Evolutionary conservation across 2,329 filamentous ascomycete genomes (phyloP).

Genomic region (Microascus cirrosus): DNA sequence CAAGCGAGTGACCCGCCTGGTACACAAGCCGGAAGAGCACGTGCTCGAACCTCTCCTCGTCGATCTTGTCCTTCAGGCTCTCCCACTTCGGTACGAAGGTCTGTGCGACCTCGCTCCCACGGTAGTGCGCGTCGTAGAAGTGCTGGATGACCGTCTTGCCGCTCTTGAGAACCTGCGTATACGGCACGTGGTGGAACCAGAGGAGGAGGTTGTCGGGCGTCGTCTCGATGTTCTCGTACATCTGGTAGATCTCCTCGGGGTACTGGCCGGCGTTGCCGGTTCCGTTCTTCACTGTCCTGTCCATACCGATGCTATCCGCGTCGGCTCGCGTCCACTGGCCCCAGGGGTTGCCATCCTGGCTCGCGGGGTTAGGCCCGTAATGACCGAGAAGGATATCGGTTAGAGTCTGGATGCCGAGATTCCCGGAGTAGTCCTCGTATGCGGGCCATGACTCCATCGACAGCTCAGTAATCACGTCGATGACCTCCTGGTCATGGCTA

Average conservation of each 20-base stretch:
- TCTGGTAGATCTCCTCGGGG: constrained; percentile 42
- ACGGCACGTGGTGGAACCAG: constrained; percentile 67
- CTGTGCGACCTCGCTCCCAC: constrained; percentile 48
- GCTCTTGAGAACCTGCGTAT: constrained; percentile 48
- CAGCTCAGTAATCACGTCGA: constrained; percentile 48
- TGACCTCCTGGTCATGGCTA: constrained; percentile 37
- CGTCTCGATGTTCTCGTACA: constrained; percentile 50
- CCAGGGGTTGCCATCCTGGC: constrained; percentile 57
- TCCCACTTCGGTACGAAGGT: constrained; percentile 44
- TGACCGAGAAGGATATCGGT: constrained; percentile 57
- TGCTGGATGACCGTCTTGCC: constrained; percentile 59
- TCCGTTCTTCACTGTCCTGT: constrained; percentile 56
- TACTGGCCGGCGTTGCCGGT: constrained; percentile 58
- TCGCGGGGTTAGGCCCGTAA: constrained; percentile 56
- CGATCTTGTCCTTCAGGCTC: constrained; percentile 41
- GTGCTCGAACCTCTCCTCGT: constrained; percentile 47
- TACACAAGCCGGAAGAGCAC: constrained; percentile 48
- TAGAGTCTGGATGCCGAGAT: constrained; percentile 58
- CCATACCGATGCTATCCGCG: constrained; percentile 51
- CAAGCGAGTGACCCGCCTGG: constrained; percentile 58
- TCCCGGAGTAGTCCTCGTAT: constrained; percentile 61
- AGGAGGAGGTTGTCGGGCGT: constrained; percentile 41
- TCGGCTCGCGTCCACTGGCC: constrained; percentile 64
- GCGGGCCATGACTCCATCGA: constrained; percentile 60
- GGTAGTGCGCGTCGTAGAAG: constrained; percentile 54